Percentiles rank a stretch among this genome's conserved stretches.
Conservation (phyloP, 768 basidiomycete species). For the Boletus reticuloceps region DNA sequence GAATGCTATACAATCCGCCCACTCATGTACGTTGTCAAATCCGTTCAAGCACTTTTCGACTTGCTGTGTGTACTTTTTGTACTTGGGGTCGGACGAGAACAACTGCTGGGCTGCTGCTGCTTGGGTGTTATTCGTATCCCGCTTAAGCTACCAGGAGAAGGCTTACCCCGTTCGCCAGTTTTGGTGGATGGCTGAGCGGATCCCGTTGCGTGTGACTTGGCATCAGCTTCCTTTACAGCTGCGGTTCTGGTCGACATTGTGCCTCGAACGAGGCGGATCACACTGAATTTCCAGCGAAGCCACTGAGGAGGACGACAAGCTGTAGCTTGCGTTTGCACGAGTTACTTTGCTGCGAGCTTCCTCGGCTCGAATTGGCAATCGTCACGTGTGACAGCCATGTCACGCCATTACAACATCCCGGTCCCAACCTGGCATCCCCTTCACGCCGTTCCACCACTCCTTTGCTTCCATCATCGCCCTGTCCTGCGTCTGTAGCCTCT, state of each 20-base stretch:
- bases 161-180: conserved; percentile 32
- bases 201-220: conserved; percentile 8
- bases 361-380: conserved; percentile 8
- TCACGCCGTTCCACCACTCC: conserved; percentile 81
- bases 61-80: conserved; percentile 88
- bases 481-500: conserved; percentile 60
- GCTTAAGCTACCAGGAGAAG: background rate
- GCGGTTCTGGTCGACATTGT: conserved; percentile 20
- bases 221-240: conserved; percentile 17
- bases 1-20: conserved; percentile 99
- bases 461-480: conserved; percentile 50
- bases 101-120: conserved; percentile 50
- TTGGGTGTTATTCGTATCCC: background rate
- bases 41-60: conserved; percentile 91
- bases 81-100: conserved; percentile 83
- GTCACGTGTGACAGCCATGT: conserved; percentile 19
- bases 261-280: conserved; percentile 15
- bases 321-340: background rate
- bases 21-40: conserved; percentile 96
- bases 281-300: conserved; percentile 5
- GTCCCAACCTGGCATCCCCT: conserved; percentile 30
- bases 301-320: background rate
- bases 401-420: conserved; percentile 10
- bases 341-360: background rate
- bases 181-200: conserved; percentile 17